Evolutionary conservation across 1,284 basidiomycete genomes (phyloP).

Genomic region (Entoloma clypeatum): DNA sequence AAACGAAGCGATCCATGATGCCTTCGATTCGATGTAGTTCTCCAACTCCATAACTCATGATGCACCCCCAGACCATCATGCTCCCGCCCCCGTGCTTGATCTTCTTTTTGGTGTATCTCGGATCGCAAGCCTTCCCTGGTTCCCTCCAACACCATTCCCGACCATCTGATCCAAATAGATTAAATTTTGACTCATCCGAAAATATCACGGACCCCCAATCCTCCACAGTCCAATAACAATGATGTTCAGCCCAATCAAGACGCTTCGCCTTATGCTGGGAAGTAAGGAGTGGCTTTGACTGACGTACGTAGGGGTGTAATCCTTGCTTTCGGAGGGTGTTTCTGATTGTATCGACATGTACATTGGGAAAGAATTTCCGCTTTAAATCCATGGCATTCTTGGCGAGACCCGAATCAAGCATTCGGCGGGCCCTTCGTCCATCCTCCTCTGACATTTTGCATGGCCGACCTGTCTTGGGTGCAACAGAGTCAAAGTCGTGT

Average conservation of each 20-base stretch:
- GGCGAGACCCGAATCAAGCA: neutral
- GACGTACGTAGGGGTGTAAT: conserved; percentile 1
- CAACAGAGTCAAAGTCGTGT: neutral
- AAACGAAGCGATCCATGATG: no score
- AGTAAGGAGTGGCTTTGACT: conserved; percentile 15
- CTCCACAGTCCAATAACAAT: conserved; percentile 23
- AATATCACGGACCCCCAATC: conserved; percentile 29
- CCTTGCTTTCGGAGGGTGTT: neutral
- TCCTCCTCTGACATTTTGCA: neutral
- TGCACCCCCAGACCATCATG: conserved; percentile 35
- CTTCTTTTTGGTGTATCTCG: conserved; percentile 10
- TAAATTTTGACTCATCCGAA: conserved; percentile 33
- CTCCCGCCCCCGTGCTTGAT: conserved; percentile 30
- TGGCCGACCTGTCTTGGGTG: neutral
- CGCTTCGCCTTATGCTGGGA: conserved; percentile 15
- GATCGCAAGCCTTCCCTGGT: conserved; percentile 14
- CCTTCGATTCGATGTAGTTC: no score
- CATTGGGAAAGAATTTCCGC: conserved; percentile 3
- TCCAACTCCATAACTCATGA: conserved; percentile 27
- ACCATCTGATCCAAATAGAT: conserved; percentile 32
- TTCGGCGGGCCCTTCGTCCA: neutral
- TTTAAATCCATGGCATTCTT: conserved; percentile 1
- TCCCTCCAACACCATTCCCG: conserved; percentile 24
- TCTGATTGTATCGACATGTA: conserved; percentile 1
- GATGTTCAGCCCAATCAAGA: conserved; percentile 20